Base-by-base conservation (phyloP, 140 eudicot species). In the Anethum foeniculum region DNA sequence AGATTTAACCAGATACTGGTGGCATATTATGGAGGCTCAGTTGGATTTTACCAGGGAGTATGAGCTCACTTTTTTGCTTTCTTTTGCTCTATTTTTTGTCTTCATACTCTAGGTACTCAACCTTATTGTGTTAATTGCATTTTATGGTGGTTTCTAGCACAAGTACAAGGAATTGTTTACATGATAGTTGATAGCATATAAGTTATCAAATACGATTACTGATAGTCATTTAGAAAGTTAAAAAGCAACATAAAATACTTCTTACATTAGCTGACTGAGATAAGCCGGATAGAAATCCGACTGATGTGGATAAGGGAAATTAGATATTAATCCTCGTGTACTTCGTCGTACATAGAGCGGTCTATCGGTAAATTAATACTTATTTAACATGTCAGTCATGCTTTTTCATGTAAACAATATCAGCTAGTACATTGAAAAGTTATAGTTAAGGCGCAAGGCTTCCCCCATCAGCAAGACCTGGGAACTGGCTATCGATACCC, bases 31-130 rank as follows among this genome's bases (percentile, higher is more conserved):
- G 98, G 98, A 34, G 87, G 85, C 43, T 89, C 97, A 32, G 87
- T 86, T 77, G 98, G 98, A 76, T 94, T 94, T 83, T 94, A 87
- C 86, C 98, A 94, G 79, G 98, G 98, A 82, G 98, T 94, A 94
- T 64, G 79, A 25, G 15, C n/a, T 48, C 25, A 75, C 72, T 16
- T 77, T 62, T 49, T 19, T 15, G 34, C 34, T 38, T 80, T 85
- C 36, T 68, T 86, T 56, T 21, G 65, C 65, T 56, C 65, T 16
- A 25, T 25, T 41, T 34, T 18, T 12, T 25, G 28, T n/a, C 69
- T 12, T 62, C 27, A 56, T 16, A 4, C 10, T 19, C 65, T 23
- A 7, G 28, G 65, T 56, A 56, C 65, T 56, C 12, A 54, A 54
- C 62, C 62, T 47, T 12, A 21, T 16, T 56, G 65, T 56, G 25